These are phyloP conservation scores for Vachellia pachyceras DNA, from an alignment of 306 rosid species.

Conservation along the genomic window DNA sequence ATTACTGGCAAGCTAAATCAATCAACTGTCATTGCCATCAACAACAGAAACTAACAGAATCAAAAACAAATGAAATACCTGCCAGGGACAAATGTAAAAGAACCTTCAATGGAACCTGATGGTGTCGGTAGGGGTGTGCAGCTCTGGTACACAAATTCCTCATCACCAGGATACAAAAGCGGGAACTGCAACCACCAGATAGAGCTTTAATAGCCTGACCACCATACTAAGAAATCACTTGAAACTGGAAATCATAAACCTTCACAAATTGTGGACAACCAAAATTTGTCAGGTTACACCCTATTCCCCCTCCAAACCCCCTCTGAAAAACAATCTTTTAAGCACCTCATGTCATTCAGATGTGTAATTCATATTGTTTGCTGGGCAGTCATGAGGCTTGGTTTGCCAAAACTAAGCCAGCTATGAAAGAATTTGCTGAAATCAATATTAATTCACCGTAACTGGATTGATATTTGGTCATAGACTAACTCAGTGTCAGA, in stretches of 20 bases:
- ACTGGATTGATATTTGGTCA: not conserved
- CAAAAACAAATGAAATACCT: constrained; percentile 57
- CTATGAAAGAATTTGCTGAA: not conserved
- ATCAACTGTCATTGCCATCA: constrained; percentile 23
- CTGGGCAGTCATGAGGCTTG: not conserved
- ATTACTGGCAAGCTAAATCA: not conserved
- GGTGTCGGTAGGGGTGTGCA: constrained; percentile 55
- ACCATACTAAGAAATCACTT: not conserved
- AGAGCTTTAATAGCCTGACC: constrained; percentile 8
- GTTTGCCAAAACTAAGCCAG: not conserved
- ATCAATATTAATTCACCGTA: not conserved
- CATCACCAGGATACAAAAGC: constrained; percentile 63
- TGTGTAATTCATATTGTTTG: not conserved
- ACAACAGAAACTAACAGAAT: not conserved
- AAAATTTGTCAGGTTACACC: not conserved
- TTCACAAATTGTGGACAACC: not conserved
- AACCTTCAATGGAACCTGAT: constrained; percentile 85
- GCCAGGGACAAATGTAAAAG: constrained; percentile 91
- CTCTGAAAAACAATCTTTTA: not conserved
- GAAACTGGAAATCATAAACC: not conserved
- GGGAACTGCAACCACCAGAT: constrained; percentile 68
- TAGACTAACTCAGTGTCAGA: not conserved
- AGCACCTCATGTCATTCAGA: not conserved
- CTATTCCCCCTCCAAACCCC: not conserved
- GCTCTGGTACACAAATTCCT: constrained; percentile 88